phyloP scores from a whole-genome alignment of 2,329 filamentous ascomycete species.

The Aspergillus sclerotialis region DNA sequence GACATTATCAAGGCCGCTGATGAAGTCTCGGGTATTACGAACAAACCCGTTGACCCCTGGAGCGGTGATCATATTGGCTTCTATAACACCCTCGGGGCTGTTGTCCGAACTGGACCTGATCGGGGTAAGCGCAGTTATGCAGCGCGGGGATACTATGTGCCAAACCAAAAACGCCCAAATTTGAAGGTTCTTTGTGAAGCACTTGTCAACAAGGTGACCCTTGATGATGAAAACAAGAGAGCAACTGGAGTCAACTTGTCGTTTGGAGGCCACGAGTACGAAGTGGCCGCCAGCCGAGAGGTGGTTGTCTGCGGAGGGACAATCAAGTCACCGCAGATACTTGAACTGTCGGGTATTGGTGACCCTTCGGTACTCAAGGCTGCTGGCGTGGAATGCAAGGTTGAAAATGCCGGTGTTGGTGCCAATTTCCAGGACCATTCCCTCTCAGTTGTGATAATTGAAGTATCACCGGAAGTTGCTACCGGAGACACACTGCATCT shows the following conservation, averaged over 20 bases:
- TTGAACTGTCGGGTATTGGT: constrained; percentile 57
- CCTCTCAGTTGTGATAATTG: constrained; percentile 7
- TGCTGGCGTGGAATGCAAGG: constrained; percentile 35
- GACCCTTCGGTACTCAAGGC: constrained; percentile 33
- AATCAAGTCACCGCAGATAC: constrained; percentile 50
- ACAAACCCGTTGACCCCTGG: constrained; percentile 24
- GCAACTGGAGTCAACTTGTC: constrained; percentile 38
- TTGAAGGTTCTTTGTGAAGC: constrained; percentile 42
- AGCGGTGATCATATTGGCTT: constrained; percentile 26
- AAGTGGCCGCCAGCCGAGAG: constrained; percentile 36
- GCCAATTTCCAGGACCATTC: constrained; percentile 44
- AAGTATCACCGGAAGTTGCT: constrained; percentile 6
- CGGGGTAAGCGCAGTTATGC: constrained; percentile 34
- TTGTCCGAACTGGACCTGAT: constrained; percentile 22
- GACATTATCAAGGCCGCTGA: constrained; percentile 14
- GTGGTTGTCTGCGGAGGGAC: constrained; percentile 55
- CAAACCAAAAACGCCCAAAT: constrained; percentile 34
- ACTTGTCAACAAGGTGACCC: constrained; percentile 28
- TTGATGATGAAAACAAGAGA: constrained; percentile 12
- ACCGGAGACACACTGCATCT: constrained; percentile 8
- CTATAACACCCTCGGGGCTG: constrained; percentile 27
- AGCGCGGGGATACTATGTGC: constrained; percentile 31
- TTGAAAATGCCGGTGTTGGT: constrained; percentile 40
- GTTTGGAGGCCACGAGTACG: constrained; percentile 28
- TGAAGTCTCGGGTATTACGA: constrained; percentile 5